phyloP scores from a whole-genome alignment of 2,329 filamentous ascomycete species.

The Ophiostoma quercus region DNA sequence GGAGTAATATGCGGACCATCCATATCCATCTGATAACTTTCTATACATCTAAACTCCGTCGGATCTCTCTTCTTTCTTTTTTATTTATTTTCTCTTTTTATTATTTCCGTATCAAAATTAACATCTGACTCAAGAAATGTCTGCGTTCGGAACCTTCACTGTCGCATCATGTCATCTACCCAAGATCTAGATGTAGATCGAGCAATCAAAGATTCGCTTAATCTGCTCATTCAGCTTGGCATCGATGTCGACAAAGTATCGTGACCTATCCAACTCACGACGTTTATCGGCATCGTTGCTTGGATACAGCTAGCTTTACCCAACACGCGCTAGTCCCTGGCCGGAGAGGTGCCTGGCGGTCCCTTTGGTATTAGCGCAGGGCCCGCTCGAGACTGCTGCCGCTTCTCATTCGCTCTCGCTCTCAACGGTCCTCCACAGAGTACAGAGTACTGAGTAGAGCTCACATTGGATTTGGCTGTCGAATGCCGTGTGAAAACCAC shows the following conservation, averaged over 20 bases:
- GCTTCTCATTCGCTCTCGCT: not conserved
- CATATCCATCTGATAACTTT: too few species aligned
- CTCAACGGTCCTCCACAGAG: too few species aligned
- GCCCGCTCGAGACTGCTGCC: not conserved
- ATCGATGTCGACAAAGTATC: not conserved
- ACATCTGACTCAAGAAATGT: not conserved
- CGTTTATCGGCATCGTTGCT: not conserved
- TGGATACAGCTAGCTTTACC: not conserved
- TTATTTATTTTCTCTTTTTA: not conserved
- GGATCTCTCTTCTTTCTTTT: not conserved
- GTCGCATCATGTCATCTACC: not conserved
- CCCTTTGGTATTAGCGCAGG: not conserved
- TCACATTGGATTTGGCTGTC: not conserved
- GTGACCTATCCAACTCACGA: too few species aligned
- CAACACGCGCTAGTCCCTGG: slow-evolving; percentile 9
- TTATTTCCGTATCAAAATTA: not conserved
- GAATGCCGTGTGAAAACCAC: not conserved
- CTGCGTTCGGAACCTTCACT: not conserved
- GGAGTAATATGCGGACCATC: too few species aligned
- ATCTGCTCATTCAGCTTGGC: not conserved
- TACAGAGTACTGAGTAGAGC: not conserved
- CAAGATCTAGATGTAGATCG: not conserved
- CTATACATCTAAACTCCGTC: not conserved
- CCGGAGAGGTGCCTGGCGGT: slow-evolving; percentile 5
- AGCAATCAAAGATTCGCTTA: not conserved